Percentiles rank a stretch among this genome's conserved stretches.
phyloP scores from a whole-genome alignment of 2,329 filamentous ascomycete genomes.

The Claviceps digitariae region DNA sequence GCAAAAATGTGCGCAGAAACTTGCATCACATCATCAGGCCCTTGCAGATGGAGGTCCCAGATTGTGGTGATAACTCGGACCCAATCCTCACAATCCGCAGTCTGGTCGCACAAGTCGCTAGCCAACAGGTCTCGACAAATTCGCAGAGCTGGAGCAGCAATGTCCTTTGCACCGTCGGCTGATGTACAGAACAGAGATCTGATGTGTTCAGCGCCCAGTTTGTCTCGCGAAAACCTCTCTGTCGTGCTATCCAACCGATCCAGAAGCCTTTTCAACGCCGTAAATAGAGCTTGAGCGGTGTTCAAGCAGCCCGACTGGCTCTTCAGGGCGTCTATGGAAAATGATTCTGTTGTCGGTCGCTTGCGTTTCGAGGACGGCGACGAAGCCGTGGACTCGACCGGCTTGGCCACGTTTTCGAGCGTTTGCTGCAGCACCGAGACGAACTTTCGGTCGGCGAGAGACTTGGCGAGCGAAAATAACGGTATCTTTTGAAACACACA shows the following conservation, averaged over 20 bases:
- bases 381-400: slow-evolving; percentile 13
- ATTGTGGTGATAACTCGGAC: slow-evolving; percentile 29
- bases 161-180: slow-evolving; percentile 30
- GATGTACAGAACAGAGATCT: slow-evolving; percentile 41
- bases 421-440: slow-evolving; percentile 51
- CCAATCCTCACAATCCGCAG: slow-evolving; percentile 31
- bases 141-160: slow-evolving; percentile 31
- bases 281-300: slow-evolving; percentile 35
- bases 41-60: slow-evolving; percentile 43
- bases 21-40: slow-evolving; percentile 30
- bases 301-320: slow-evolving; percentile 27
- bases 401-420: slow-evolving; percentile 40
- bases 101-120: slow-evolving; percentile 16
- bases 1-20: slow-evolving; percentile 34
- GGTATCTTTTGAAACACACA: slow-evolving; percentile 53
- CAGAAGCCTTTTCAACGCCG: slow-evolving; percentile 32
- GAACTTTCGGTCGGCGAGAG: slow-evolving; percentile 58
- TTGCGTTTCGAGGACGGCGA: slow-evolving; percentile 30
- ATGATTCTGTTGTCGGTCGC: slow-evolving; percentile 22
- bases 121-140: slow-evolving; percentile 29
- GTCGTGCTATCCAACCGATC: slow-evolving; percentile 25
- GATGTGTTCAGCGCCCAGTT: slow-evolving; percentile 44
- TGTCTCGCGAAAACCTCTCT: slow-evolving; percentile 25
- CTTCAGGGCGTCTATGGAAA: slow-evolving; percentile 27
- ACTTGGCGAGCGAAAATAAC: slow-evolving; percentile 53